phyloP scores from a whole-genome alignment of 805 yeast genomes.

The Ogataea philodendri region DNA sequence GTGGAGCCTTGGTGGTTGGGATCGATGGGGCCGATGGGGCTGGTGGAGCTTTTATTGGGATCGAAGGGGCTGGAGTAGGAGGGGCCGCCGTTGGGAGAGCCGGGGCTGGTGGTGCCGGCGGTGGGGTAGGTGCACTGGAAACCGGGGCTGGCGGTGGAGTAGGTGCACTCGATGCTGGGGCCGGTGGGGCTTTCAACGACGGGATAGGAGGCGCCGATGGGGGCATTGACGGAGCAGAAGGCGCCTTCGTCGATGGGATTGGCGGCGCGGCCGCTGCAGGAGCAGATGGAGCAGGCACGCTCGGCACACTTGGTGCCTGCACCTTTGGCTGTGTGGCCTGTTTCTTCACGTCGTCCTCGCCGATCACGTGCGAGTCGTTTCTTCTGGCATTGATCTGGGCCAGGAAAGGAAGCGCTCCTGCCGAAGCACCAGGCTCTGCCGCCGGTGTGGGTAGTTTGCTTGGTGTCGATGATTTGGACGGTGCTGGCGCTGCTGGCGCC shows the following conservation, averaged over 20 bases:
- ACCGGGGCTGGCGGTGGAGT: conserved; percentile 22
- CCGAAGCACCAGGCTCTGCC: conserved; percentile 26
- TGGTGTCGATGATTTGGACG: too few relatives aligned
- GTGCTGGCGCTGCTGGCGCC: too few relatives aligned
- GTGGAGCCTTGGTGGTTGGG: conserved; percentile 4
- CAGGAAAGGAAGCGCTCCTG: conserved; percentile 53
- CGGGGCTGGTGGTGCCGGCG: conserved; percentile 18
- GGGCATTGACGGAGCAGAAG: conserved; percentile 4
- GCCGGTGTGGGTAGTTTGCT: conserved; percentile 33
- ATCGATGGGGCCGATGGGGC: conserved; percentile 24
- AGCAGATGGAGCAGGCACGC: background rate
- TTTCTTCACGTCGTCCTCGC: conserved; percentile 26
- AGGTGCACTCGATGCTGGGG: conserved; percentile 9
- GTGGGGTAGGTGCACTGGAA: conserved; percentile 25
- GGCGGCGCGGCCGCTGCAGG: conserved; percentile 9
- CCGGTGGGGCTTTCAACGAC: conserved; percentile 1
- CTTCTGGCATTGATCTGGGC: conserved; percentile 58
- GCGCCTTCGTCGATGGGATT: conserved; percentile 2
- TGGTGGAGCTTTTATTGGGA: conserved; percentile 23
- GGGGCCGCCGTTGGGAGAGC: conserved; percentile 1
- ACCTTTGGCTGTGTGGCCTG: conserved; percentile 9
- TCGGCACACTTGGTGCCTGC: conserved; percentile 4
- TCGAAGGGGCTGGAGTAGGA: conserved; percentile 12
- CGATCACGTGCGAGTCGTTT: conserved; percentile 50
- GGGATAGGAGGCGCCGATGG: conserved; percentile 5